A percentile compares a stretch with the other conserved stretches of the same genome.
These are phyloP conservation scores for Moesziomyces globuligerus DNA, from an alignment of 1,284 basidiomycete species.

Conservation along the genomic window DNA sequence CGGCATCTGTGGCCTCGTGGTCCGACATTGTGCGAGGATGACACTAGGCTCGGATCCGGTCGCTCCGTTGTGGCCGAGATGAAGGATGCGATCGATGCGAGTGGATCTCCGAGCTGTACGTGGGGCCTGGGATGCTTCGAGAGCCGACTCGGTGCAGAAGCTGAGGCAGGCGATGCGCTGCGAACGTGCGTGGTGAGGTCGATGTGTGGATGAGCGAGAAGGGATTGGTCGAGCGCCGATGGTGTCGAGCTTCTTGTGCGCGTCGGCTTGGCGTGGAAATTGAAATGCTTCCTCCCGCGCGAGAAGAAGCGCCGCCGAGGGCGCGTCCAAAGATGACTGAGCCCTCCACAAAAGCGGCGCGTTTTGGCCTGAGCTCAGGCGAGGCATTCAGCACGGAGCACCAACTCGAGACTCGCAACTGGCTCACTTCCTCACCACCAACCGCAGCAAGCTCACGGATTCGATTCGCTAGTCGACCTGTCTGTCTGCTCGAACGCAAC, in stretches of 20 bases:
- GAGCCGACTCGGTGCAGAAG: too few species aligned
- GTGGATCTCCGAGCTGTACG: too few species aligned
- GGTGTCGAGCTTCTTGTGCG: slow-evolving; percentile 49
- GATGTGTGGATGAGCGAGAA: background rate
- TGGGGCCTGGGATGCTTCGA: too few species aligned
- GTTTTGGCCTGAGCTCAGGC: background rate
- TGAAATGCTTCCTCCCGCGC: slow-evolving; percentile 26
- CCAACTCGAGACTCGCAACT: background rate
- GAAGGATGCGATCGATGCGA: too few species aligned
- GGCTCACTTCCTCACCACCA: background rate
- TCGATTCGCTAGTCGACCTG: too few species aligned
- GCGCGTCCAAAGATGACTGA: background rate
- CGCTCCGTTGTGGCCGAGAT: too few species aligned
- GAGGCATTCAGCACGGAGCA: background rate
- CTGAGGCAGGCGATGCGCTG: too few species aligned
- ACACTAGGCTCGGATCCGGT: too few species aligned
- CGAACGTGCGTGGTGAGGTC: too few species aligned
- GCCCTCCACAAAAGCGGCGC: background rate
- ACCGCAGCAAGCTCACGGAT: background rate
- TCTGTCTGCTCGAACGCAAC: too few species aligned
- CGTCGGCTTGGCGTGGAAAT: slow-evolving; percentile 38
- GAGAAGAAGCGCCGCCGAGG: slow-evolving; percentile 20
- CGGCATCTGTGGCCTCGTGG: slow-evolving; percentile 14
- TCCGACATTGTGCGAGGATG: slow-evolving; percentile 37
- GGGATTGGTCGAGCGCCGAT: slow-evolving; percentile 18